phyloP scores from a whole-genome alignment of 768 basidiomycete genomes.

The Tephrocybe sp. region DNA sequence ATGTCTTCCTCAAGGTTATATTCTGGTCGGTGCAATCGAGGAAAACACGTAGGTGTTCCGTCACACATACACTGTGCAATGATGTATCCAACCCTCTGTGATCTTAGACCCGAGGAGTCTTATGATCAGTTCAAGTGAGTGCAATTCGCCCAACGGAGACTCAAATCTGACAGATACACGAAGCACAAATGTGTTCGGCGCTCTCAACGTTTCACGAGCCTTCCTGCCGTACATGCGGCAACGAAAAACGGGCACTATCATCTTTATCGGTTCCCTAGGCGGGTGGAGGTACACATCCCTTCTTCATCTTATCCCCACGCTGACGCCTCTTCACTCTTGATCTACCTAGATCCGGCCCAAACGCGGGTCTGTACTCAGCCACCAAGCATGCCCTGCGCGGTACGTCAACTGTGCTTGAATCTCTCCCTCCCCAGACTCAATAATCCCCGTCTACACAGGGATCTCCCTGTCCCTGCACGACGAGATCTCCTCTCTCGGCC shows the following conservation, averaged over 20 bases:
- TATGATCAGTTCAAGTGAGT: conserved; percentile 36
- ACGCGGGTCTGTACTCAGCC: conserved; percentile 35
- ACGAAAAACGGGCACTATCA: conserved; percentile 39
- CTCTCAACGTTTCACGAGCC: too few species aligned
- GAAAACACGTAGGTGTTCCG: conserved; percentile 31
- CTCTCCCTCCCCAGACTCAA: too few species aligned
- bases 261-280: conserved; percentile 42
- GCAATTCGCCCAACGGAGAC: not conserved
- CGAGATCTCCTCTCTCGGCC: conserved; percentile 37
- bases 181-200: too few species aligned
- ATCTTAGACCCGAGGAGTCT: conserved; percentile 39
- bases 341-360: conserved; percentile 28
- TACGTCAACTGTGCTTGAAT: too few species aligned
- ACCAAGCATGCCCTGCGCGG: conserved; percentile 45
- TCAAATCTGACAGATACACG: too few species aligned
- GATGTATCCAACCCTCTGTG: not conserved
- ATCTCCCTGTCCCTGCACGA: too few species aligned
- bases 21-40: conserved; percentile 32
- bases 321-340: not conserved
- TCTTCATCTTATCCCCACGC: not conserved
- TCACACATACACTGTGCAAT: not conserved
- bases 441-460: too few species aligned
- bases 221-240: conserved; percentile 49
- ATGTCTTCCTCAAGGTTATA: conserved; percentile 26
- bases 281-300: conserved; percentile 35